These are phyloP conservation scores for Corynespora cassiicola DNA, from an alignment of 2,329 filamentous ascomycete species.

Conservation along the genomic window DNA sequence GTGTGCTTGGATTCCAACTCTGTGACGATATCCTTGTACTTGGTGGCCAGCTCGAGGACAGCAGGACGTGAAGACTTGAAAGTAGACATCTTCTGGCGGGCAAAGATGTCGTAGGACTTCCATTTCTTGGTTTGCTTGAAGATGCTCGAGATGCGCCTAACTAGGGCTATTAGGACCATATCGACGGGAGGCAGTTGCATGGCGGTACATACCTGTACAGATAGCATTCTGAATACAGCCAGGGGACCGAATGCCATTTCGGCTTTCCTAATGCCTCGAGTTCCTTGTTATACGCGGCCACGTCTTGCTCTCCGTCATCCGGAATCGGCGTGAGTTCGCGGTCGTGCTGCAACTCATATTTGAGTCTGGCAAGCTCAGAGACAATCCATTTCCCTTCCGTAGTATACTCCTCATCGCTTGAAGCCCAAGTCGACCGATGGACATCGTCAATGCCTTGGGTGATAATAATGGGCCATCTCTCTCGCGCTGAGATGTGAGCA, in stretches of 20 bases:
- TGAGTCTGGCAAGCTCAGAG: constrained; percentile 78
- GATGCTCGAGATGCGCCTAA: constrained; percentile 77
- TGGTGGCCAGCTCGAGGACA: constrained; percentile 79
- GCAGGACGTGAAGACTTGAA: constrained; percentile 91
- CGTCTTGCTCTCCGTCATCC: constrained; percentile 79
- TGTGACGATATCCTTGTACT: constrained; percentile 75
- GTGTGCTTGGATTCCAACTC: constrained; percentile 66
- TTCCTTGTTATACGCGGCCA: constrained; percentile 85
- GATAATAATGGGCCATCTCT: constrained; percentile 93
- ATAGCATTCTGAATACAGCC: constrained; percentile 95
- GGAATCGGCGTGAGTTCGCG: constrained; percentile 75
- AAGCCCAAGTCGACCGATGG: constrained; percentile 72
- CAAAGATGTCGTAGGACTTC: constrained; percentile 90
- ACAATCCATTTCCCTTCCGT: constrained; percentile 88
- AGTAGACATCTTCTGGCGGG: constrained; percentile 86
- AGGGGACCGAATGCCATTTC: constrained; percentile 83
- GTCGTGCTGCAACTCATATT: constrained; percentile 95
- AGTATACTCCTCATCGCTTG: constrained; percentile 67
- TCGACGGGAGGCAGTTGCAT: neutral
- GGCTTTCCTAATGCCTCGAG: constrained; percentile 74
- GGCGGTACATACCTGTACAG: constrained; percentile 71
- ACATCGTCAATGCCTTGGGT: constrained; percentile 93
- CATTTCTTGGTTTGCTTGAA: constrained; percentile 82
- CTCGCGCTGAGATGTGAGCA: constrained; percentile 81
- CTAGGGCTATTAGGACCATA: constrained; percentile 38